Evolutionary conservation across 163 green algal species (phyloP).

Genomic region (Chlorella variabilis): DNA sequence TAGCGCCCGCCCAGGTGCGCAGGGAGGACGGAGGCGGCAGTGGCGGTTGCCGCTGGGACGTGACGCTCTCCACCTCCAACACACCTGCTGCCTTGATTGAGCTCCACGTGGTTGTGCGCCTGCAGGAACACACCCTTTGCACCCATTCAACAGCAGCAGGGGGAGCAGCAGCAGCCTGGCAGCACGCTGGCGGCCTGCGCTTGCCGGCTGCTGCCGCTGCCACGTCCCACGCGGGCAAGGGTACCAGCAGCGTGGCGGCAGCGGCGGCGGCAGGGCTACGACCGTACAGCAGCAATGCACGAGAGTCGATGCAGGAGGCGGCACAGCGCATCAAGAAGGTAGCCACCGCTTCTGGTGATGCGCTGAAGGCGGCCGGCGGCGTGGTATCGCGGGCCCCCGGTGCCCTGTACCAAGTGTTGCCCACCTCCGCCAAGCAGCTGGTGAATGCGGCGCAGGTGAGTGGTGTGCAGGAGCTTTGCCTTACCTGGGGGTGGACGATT

Average conservation of each 20-base stretch:
- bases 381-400: background rate
- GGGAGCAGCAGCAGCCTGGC: background rate
- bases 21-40: no score
- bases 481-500: background rate
- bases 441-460: conserved; percentile 19
- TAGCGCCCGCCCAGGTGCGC: background rate
- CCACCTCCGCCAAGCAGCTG: conserved; percentile 9
- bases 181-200: background rate
- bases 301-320: background rate
- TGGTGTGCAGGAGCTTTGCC: background rate
- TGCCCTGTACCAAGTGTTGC: conserved; percentile 7
- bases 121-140: background rate
- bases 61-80: no score
- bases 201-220: background rate
- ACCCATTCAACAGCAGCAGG: background rate
- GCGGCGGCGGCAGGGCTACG: background rate
- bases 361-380: background rate
- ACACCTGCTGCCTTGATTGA: no score
- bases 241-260: background rate
- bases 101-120: background rate
- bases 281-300: background rate
- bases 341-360: conserved; percentile 2
- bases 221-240: background rate
- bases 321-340: background rate
- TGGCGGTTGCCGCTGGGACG: background rate